Evolutionary conservation across 257 asterid genomes (phyloP).

Genomic region (Cordia subcordata): DNA sequence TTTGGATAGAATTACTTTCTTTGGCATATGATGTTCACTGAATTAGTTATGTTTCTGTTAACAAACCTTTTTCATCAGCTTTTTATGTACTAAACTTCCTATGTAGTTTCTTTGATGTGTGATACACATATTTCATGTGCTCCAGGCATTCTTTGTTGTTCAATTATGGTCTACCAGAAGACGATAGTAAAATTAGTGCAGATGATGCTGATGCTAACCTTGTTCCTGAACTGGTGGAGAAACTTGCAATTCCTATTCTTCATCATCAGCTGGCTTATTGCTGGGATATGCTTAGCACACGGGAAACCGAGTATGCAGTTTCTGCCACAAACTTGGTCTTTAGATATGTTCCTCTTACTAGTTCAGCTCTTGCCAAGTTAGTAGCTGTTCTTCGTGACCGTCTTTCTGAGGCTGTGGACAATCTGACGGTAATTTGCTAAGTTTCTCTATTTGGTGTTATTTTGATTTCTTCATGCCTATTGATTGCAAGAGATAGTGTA

Average conservation of each 20-base stretch:
- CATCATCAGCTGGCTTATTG: conserved; percentile 69
- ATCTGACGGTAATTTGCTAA: conserved; percentile 49
- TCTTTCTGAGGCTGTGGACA: conserved; percentile 69
- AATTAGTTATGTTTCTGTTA: no score
- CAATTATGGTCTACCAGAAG: conserved; percentile 65
- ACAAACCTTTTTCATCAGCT: no score
- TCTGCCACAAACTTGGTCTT: conserved; percentile 66
- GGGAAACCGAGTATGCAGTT: conserved; percentile 72
- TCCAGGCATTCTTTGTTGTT: conserved; percentile 81
- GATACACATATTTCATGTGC: conserved; percentile 3
- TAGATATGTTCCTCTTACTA: conserved; percentile 59
- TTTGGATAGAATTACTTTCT: no score
- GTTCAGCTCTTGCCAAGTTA: conserved; percentile 62
- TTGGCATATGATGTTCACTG: no score
- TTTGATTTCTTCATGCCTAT: background rate
- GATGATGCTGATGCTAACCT: conserved; percentile 77
- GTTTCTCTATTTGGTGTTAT: background rate
- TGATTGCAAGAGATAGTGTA: background rate
- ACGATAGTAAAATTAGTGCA: conserved; percentile 32
- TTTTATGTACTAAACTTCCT: background rate
- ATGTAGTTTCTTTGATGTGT: background rate
- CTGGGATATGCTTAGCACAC: conserved; percentile 88
- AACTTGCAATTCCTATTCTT: conserved; percentile 84
- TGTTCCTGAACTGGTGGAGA: conserved; percentile 71
- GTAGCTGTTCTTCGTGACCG: conserved; percentile 72